These are phyloP conservation scores for Globisporangium parvum DNA, from an alignment of 352 stramenopile genomes.

Conservation along the genomic window DNA sequence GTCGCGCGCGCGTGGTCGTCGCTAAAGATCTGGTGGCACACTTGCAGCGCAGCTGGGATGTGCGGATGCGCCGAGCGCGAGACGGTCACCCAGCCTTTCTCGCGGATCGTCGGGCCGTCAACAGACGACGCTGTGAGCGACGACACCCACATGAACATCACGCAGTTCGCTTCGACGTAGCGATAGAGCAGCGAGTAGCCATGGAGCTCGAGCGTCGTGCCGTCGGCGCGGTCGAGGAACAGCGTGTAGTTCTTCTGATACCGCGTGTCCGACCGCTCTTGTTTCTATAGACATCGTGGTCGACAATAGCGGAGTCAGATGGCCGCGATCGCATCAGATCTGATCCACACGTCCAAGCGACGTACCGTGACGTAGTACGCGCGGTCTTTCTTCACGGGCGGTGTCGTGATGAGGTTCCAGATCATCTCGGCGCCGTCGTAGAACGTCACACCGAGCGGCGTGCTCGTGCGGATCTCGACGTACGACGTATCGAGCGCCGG, in stretches of 20 bases:
- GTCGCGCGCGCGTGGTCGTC: neutral
- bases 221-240: neutral
- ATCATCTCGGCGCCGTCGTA: conserved; percentile 9
- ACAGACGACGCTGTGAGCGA: neutral
- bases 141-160: conserved; percentile 5
- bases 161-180: conserved; percentile 1
- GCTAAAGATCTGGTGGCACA: conserved; percentile 11
- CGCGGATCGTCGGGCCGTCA: conserved; percentile 2
- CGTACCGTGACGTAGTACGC: conserved; percentile 6
- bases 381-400: conserved; percentile 7
- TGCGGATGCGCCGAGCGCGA: neutral
- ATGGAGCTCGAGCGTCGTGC: conserved; percentile 1
- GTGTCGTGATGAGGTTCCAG: conserved; percentile 2
- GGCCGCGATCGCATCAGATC: too few relatives aligned
- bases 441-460: neutral
- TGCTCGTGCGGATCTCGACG: conserved; percentile 6
- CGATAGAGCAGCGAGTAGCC: conserved; percentile 6
- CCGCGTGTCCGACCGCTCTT: neutral
- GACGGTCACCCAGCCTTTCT: conserved; percentile 7
- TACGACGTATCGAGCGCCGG: neutral
- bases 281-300: conserved; percentile 1
- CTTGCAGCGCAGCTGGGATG: neutral
- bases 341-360: neutral
- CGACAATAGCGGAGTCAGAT: too few relatives aligned
- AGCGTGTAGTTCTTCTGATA: conserved; percentile 11